phyloP scores from a whole-genome alignment of 83 land plant genomes.

The Picea abies region DNA sequence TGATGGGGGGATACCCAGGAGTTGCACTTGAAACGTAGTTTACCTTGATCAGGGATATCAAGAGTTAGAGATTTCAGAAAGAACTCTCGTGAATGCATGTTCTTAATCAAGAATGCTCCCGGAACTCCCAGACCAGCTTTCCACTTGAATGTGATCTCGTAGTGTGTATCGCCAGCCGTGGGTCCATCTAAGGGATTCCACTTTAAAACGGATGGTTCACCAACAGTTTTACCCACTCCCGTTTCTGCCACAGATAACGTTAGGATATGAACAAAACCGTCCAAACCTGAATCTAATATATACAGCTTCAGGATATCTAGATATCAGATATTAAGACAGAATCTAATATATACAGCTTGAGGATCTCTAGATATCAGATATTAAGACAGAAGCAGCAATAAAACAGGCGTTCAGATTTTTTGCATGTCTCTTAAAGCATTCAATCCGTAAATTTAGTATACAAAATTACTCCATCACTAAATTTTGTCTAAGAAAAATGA shows the following conservation, averaged over 20 bases:
- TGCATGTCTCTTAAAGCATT: no score
- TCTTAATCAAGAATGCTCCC: slow-evolving; percentile 9
- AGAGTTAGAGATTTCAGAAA: no score
- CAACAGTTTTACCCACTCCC: background rate
- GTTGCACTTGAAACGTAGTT: background rate
- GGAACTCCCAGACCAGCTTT: background rate
- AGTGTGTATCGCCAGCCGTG: background rate
- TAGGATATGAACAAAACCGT: background rate
- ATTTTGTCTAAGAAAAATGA: no score
- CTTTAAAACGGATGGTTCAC: background rate
- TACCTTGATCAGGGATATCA: background rate
- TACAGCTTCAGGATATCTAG: background rate
- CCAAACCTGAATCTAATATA: background rate
- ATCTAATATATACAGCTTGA: background rate
- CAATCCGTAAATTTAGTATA: no score
- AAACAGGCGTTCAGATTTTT: background rate
- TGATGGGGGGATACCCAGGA: slow-evolving; percentile 4
- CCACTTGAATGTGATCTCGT: slow-evolving; percentile 1
- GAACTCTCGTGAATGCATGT: no score
- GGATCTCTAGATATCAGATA: background rate
- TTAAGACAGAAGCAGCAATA: background rate
- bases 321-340: background rate
- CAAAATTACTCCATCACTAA: no score
- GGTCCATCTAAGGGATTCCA: background rate
- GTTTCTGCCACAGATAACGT: background rate